These are phyloP conservation scores for Plasmodium gallinaceum DNA, from an alignment of 169 alveolate genomes.

Conservation along the genomic window DNA sequence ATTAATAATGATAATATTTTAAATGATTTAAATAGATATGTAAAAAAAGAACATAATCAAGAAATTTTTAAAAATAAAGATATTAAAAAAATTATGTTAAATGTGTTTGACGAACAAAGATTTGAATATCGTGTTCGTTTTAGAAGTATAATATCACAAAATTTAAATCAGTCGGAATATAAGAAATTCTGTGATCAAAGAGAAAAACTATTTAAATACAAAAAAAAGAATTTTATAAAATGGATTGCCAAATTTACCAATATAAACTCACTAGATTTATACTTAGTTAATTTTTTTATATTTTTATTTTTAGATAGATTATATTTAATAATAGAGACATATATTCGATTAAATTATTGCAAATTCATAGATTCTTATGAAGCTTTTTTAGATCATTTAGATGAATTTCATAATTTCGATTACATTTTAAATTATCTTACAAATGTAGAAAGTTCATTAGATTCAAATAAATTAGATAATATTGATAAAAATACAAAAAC, in stretches of 20 bases:
- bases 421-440: constrained; percentile 24
- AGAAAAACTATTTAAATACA: constrained; percentile 72
- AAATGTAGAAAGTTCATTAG: not conserved
- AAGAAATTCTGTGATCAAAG: constrained; percentile 65
- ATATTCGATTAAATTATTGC: constrained; percentile 47
- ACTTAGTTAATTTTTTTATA: constrained; percentile 59
- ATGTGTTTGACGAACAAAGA: constrained; percentile 42
- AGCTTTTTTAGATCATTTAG: constrained; percentile 15
- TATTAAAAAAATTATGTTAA: constrained; percentile 33
- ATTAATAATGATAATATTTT: not conserved
- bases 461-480: not conserved
- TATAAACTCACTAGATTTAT: constrained; percentile 29
- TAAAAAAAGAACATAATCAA: constrained; percentile 29
- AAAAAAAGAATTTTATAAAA: constrained; percentile 64
- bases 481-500: not conserved
- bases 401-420: constrained; percentile 40
- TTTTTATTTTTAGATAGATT: constrained; percentile 65
- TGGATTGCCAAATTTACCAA: constrained; percentile 63
- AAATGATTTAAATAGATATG: constrained; percentile 1
- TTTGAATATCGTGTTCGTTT: constrained; percentile 57
- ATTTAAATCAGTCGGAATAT: constrained; percentile 45
- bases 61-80: constrained; percentile 49
- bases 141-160: constrained; percentile 57
- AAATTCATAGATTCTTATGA: not conserved
- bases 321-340: constrained; percentile 56